phyloP scores from a whole-genome alignment of 23 red algal species.

The Chondrus crispus region DNA sequence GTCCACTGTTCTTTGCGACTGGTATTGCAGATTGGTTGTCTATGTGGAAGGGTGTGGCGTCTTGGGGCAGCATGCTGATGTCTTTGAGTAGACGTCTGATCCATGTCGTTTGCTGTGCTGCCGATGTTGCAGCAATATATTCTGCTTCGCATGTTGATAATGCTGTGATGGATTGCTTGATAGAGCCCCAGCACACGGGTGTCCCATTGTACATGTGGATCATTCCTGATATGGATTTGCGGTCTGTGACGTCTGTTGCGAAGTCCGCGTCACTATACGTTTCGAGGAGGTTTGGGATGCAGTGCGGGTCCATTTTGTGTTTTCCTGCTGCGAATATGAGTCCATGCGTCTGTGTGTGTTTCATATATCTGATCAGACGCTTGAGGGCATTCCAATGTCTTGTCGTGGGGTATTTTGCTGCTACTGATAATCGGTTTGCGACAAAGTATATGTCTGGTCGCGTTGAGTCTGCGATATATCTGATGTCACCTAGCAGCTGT shows the following conservation, averaged over 20 bases:
- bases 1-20: too few relatives aligned
- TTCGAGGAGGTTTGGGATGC: background rate
- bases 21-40: too few relatives aligned
- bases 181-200: background rate
- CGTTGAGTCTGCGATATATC: background rate
- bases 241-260: background rate
- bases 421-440: background rate
- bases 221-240: background rate
- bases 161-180: background rate
- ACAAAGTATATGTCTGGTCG: background rate
- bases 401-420: background rate
- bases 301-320: too few relatives aligned
- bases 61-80: too few relatives aligned
- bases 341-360: too few relatives aligned
- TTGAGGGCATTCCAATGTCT: background rate
- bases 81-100: too few relatives aligned
- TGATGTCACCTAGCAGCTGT: background rate
- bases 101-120: background rate
- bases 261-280: background rate
- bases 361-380: background rate
- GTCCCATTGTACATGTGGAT: background rate
- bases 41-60: too few relatives aligned
- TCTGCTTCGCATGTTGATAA: background rate
- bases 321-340: too few relatives aligned
- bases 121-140: background rate